Conservation (phyloP, 306 rosid genomes). For the Ceratonia siliqua region DNA sequence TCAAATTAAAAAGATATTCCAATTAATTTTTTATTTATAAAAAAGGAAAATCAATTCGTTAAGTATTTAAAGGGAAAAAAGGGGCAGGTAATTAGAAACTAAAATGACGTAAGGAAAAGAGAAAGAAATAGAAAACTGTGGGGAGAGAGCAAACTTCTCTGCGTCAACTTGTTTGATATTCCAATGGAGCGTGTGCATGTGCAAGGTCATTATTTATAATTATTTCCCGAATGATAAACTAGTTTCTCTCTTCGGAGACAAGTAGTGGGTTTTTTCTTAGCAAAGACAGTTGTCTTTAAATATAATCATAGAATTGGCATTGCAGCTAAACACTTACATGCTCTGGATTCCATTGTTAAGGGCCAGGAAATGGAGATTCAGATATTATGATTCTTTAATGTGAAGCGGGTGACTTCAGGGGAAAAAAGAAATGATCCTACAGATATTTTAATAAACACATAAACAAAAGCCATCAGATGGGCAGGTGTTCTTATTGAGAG, state of each 20-base stretch:
- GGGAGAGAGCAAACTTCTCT: constrained; percentile 33
- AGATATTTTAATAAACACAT: constrained; percentile 35
- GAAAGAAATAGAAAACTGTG: constrained; percentile 21
- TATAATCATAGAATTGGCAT: constrained; percentile 36
- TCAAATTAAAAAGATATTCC: constrained; percentile 18
- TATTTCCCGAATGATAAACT: constrained; percentile 40
- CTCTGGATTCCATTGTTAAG: constrained; percentile 44
- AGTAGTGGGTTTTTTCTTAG: constrained; percentile 47
- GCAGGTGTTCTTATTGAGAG: constrained; percentile 27
- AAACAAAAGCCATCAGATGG: constrained; percentile 33
- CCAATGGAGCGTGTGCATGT: constrained; percentile 45
- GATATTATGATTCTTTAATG: constrained; percentile 35
- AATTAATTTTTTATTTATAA: constrained; percentile 5
- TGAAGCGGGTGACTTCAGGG: constrained; percentile 42
- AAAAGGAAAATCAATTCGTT: constrained; percentile 31
- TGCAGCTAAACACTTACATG: constrained; percentile 38
- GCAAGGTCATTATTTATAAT: constrained; percentile 30
- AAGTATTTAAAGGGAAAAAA: constrained; percentile 19
- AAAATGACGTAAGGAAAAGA: constrained; percentile 29
- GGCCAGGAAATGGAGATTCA: constrained; percentile 38
- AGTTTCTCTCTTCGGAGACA: constrained; percentile 62
- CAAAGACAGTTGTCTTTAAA: constrained; percentile 69
- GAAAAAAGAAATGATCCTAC: constrained; percentile 18
- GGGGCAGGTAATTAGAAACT: constrained; percentile 22
- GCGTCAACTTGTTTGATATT: constrained; percentile 43